A percentile compares a stretch with the other conserved stretches of the same genome.
Conservation (phyloP, 2,329 filamentous ascomycete genomes). For the Boeremia lycopersici region DNA sequence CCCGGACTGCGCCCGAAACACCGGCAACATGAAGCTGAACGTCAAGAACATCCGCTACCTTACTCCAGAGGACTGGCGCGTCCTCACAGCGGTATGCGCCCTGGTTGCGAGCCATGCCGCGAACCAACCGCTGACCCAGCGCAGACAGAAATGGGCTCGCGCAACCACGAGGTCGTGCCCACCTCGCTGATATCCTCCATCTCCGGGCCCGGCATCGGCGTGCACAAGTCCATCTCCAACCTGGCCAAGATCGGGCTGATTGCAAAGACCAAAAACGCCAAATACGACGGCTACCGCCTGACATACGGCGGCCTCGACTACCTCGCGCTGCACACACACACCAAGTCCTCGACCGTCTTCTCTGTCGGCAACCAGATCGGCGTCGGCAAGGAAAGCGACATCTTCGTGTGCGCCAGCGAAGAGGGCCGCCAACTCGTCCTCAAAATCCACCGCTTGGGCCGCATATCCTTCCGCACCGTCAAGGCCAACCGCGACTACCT, state of each 20-base stretch:
- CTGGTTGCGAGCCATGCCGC: constrained; percentile 24
- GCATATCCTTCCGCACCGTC: constrained; percentile 95
- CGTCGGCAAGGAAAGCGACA: constrained; percentile 97
- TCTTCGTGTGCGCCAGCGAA: constrained; percentile 87
- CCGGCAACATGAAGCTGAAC: constrained; percentile 82
- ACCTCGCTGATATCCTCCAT: constrained; percentile 86
- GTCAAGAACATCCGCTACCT: constrained; percentile 93
- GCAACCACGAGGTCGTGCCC: constrained; percentile 96
- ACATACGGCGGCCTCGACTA: constrained; percentile 98
- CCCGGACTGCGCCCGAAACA: neutral
- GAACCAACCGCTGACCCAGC: constrained; percentile 46
- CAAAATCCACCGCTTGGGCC: constrained; percentile 93
- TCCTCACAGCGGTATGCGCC: constrained; percentile 78
- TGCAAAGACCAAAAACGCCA: constrained; percentile 90
- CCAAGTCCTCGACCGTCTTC: constrained; percentile 80
- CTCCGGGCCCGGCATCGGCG: constrained; percentile 73
- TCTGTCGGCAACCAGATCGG: constrained; percentile 94
- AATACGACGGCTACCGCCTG: constrained; percentile 95
- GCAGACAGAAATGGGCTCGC: constrained; percentile 90
- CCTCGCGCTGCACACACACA: constrained; percentile 89
- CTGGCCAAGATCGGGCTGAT: constrained; percentile 93
- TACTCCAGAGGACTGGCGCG: constrained; percentile 90
- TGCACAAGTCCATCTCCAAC: constrained; percentile 84
- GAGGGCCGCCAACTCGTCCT: constrained; percentile 79
- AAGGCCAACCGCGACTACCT: constrained; percentile 97